Conservation (phyloP, 2,329 filamentous ascomycete species). For the Samsoniella hepiali region DNA sequence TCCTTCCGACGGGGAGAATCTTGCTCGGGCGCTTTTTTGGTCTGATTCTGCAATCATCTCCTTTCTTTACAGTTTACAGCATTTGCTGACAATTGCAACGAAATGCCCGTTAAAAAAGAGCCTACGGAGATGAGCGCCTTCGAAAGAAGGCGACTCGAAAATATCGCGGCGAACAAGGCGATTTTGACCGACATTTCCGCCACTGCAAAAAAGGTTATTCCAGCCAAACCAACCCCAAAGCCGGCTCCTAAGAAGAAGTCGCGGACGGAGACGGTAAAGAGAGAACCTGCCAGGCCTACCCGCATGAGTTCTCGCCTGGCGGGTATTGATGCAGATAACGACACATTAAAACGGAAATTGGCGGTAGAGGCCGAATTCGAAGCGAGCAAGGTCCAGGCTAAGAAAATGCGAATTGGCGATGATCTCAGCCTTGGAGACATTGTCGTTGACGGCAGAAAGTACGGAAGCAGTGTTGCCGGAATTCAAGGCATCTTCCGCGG, state of each 20-base stretch:
- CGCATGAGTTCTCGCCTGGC: constrained; percentile 58
- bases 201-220: constrained; percentile 66
- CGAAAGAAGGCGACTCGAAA: constrained; percentile 78
- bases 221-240: constrained; percentile 51
- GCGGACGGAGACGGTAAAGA: constrained; percentile 43
- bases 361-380: constrained; percentile 48
- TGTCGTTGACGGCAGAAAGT: constrained; percentile 74
- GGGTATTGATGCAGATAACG: constrained; percentile 48
- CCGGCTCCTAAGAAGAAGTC: constrained; percentile 34
- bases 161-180: constrained; percentile 82
- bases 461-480: constrained; percentile 64
- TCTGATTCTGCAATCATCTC: background rate
- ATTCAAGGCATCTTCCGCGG: constrained; percentile 57
- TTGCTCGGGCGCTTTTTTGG: background rate
- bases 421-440: constrained; percentile 73
- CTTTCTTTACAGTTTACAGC: too few relatives aligned
- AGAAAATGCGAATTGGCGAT: constrained; percentile 52
- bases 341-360: constrained; percentile 47
- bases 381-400: constrained; percentile 48
- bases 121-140: constrained; percentile 68
- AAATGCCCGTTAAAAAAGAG: constrained; percentile 47
- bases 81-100: background rate
- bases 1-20: background rate
- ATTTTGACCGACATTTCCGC: constrained; percentile 73
- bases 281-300: constrained; percentile 47